Evolutionary conservation across 2,329 filamentous ascomycete species (phyloP).

Genomic region (Arthroderma sp.): DNA sequence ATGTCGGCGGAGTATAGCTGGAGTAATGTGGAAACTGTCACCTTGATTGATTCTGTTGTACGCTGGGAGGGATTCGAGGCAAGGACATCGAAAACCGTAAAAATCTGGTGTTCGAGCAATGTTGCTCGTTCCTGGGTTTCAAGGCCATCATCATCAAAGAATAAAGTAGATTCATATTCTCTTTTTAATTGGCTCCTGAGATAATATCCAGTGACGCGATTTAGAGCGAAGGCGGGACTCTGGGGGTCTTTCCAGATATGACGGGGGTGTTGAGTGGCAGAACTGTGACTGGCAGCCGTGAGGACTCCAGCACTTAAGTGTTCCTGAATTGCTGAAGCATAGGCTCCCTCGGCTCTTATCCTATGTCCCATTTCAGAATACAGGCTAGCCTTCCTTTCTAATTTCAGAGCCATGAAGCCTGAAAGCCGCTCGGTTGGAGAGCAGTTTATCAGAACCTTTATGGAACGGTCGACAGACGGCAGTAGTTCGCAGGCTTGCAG

Average conservation of each 20-base stretch:
- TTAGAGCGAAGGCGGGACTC: constrained; percentile 23
- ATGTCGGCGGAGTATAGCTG: constrained; percentile 19
- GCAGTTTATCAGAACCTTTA: constrained; percentile 24
- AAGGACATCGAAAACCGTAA: constrained; percentile 21
- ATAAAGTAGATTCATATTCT: constrained; percentile 4
- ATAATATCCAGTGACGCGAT: constrained; percentile 24
- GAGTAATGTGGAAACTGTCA: constrained; percentile 21
- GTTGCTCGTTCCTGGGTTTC: constrained; percentile 15
- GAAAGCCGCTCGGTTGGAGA: constrained; percentile 22
- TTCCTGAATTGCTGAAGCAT: constrained; percentile 28
- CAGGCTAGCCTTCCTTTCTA: constrained; percentile 30
- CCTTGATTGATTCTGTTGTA: constrained; percentile 17
- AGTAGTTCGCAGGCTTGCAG: constrained; percentile 24
- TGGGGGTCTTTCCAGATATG: constrained; percentile 22
- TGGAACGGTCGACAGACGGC: constrained; percentile 28
- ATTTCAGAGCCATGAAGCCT: constrained; percentile 31
- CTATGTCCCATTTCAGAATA: constrained; percentile 27
- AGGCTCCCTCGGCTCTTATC: constrained; percentile 24
- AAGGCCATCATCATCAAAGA: constrained; percentile 23
- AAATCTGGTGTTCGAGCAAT: constrained; percentile 27
- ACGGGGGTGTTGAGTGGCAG: constrained; percentile 16
- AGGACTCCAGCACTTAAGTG: constrained; percentile 28
- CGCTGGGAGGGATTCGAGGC: constrained; percentile 17
- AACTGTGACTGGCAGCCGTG: constrained; percentile 17
- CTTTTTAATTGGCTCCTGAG: constrained; percentile 19